These are phyloP conservation scores for Endothia cerciana DNA, from an alignment of 2,329 filamentous ascomycete species.

Conservation along the genomic window DNA sequence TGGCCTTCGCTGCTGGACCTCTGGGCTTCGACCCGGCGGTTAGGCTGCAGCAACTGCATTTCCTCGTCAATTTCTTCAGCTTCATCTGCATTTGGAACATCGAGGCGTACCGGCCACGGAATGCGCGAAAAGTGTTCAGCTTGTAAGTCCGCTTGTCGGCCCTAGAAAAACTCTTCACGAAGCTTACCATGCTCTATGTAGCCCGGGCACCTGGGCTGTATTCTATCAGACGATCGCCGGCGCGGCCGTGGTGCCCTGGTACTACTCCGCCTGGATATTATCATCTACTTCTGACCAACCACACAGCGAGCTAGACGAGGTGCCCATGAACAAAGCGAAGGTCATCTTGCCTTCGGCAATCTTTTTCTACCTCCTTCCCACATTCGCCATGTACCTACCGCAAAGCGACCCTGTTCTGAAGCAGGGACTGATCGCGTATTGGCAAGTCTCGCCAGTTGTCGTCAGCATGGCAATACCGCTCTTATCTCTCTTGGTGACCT, in stretches of 20 bases:
- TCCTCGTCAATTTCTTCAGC: conserved; percentile 13
- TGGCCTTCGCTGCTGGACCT: conserved; percentile 5
- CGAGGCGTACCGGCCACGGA: conserved; percentile 6
- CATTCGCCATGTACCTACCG: conserved; percentile 8
- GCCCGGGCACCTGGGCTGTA: not conserved
- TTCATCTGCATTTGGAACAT: conserved; percentile 11
- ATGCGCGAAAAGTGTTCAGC: not conserved
- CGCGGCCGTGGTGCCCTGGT: conserved; percentile 4
- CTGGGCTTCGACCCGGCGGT: not conserved
- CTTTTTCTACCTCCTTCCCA: conserved; percentile 3
- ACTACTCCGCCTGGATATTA: conserved; percentile 5
- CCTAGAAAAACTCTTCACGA: not conserved
- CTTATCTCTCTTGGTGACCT: conserved; percentile 2
- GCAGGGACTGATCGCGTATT: conserved; percentile 1
- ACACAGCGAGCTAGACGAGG: not conserved
- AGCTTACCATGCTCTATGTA: not conserved
- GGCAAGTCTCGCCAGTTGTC: conserved; percentile 8
- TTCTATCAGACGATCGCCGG: conserved; percentile 14
- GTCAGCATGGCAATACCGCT: conserved; percentile 6
- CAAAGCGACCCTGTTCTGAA: not conserved
- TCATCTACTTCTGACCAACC: not conserved
- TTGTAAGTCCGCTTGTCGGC: conserved; percentile 2
- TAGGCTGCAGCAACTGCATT: conserved; percentile 6
- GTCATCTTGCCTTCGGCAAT: conserved; percentile 2
- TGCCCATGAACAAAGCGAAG: conserved; percentile 1